Evolutionary conservation across 208 protist species (phyloP).

Genomic region (Entamoeba histolytica): DNA sequence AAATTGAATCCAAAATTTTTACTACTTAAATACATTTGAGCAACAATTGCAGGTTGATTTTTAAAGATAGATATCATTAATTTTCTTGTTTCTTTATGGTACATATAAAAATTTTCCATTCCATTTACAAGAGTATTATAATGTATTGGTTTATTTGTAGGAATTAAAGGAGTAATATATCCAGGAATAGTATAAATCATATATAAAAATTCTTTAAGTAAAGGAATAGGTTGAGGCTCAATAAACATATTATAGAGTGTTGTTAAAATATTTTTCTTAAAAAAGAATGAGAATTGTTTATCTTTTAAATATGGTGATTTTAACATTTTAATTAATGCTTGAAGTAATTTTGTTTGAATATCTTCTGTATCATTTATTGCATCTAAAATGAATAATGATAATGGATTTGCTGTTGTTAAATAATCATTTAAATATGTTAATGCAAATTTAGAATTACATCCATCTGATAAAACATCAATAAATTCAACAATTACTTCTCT

Average conservation of each 20-base stretch:
- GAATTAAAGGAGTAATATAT: too few relatives aligned
- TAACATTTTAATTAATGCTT: not conserved
- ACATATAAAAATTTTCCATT: too few relatives aligned
- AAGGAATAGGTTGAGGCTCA: too few relatives aligned
- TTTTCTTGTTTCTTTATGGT: too few relatives aligned
- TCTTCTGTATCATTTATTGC: not conserved
- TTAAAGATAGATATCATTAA: too few relatives aligned
- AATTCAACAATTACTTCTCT: not conserved
- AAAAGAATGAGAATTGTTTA: not conserved
- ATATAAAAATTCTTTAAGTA: too few relatives aligned
- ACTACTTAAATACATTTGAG: too few relatives aligned
- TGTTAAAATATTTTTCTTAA: not conserved
- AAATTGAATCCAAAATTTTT: too few relatives aligned
- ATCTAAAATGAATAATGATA: not conserved
- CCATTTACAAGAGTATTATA: too few relatives aligned
- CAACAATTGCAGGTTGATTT: too few relatives aligned
- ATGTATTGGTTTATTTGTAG: too few relatives aligned
- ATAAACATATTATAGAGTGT: not conserved
- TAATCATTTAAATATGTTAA: not conserved
- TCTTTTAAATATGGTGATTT: not conserved
- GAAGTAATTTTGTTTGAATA: not conserved
- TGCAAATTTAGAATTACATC: not conserved
- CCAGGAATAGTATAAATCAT: too few relatives aligned
- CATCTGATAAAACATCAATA: not conserved
- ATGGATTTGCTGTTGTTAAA: not conserved